Base-by-base conservation (phyloP, 345 rosid species). In the Gossypium ekmanianum region DNA sequence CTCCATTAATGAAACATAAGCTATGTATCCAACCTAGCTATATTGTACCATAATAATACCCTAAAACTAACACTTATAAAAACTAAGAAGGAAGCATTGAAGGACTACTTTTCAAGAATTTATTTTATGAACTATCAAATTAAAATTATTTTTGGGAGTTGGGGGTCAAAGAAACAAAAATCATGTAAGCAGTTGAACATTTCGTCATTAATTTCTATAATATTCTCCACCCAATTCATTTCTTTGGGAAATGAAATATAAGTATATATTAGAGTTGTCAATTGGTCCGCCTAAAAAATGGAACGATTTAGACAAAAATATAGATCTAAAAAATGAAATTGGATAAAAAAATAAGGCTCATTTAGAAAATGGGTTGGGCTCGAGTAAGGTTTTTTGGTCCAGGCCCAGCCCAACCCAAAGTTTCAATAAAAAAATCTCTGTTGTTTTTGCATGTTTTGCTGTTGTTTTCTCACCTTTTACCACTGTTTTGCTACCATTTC, bases 281-380 rank as follows among this genome's bases (percentile, higher is more conserved):
- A 4, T 34, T 34, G 39, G 0, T 34, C 1, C 0, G 39, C 6
- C 1, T 0, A 0, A 34, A 29, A 34, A 34, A 34, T 34, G 0
- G 5, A 1, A 34, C 1, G 1, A 1, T 4, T 34, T 34, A 0
- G 6, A 34, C 0, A 34, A 29, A 0, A 29, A 34, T 34, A 34
- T 34, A 0, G 0, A 34, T 34, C 6, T 34, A 0, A 34, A 34
- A 34, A 34, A 34, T 34, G 0, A 0, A 0, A 0, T 4, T 34
- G 4, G 6, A 1, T 34, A 34, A 34, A 34, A 34, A 34, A 34
- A 4, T 4, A 34, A 34, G 1, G 1, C 0, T 34, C 5, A 4
- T 34, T 34, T 34, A 34, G 1, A 4, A 34, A 34, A 34, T 34
- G 0, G 0, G 1, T 34, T 34, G 6, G 6, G 39, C 1, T 34